A percentile compares a stretch with the other conserved stretches of the same genome.
Conservation (phyloP, 305 asterid species). For the Fraxinus nigra region DNA sequence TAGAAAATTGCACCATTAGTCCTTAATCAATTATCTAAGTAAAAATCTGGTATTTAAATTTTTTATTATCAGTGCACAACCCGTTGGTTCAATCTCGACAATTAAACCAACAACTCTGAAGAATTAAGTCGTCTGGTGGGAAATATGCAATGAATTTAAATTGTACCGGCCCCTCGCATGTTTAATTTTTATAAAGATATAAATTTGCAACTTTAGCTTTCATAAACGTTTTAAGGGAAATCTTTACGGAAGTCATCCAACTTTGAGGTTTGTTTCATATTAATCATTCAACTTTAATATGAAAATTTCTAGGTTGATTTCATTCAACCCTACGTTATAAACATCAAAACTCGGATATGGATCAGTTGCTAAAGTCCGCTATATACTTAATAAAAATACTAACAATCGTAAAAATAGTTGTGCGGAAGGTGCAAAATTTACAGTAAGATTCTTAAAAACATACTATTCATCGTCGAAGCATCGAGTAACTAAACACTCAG, state of each 20-base stretch:
- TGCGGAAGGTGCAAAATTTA: not conserved
- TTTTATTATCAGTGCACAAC: not conserved
- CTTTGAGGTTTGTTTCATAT: not conserved
- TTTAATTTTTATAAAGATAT: not conserved
- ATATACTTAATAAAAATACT: not conserved
- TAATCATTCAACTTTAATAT: not conserved
- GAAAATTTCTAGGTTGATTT: not conserved
- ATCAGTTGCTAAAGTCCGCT: not conserved
- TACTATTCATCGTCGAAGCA: not conserved
- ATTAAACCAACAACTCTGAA: not conserved
- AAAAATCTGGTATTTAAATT: not conserved
- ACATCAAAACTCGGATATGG: not conserved
- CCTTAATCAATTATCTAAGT: not conserved
- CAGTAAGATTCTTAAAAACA: not conserved
- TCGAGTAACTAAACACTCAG: not conserved
- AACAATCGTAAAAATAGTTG: not conserved
- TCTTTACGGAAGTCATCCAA: not conserved
- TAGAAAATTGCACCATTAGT: not conserved
- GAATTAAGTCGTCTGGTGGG: not conserved
- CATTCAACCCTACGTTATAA: not conserved
- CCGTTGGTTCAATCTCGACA: not conserved
- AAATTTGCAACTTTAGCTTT: not conserved
- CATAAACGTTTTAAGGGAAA: not conserved
- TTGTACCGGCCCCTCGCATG: not conserved
- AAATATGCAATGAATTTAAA: not conserved